Base-by-base conservation (phyloP, 179 eudicot genomes). In the Spergularia azorica region DNA sequence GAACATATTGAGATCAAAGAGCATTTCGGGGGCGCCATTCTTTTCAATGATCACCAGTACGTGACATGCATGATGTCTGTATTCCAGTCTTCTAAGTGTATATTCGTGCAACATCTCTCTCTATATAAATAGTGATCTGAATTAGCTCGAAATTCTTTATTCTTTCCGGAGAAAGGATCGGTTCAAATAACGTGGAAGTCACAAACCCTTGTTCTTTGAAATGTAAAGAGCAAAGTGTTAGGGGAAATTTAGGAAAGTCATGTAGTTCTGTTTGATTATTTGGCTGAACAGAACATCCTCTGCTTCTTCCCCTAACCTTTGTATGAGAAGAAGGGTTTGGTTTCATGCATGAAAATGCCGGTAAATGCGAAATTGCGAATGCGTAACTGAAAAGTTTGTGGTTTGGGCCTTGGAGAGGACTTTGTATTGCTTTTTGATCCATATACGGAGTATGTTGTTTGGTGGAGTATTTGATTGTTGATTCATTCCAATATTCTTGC, bases 1-100 rank as follows among this genome's bases (percentile, higher is more conserved):
- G 74, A 95, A 93, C 81, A 89, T 95, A 59, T 74, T 90, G 50
- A 83, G 92, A 80, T 83, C 92, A 2, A 91, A 87, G 87, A 88
- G 90, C 73, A 84, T 91, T 54, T 79, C 92, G 0, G 97, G 97
- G 50, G 87, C 86, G 10, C 97, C 97, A 26, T 88, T 78, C 83
- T 88, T 91, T 80, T 87, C 89, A 8, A 69, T 82, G 62, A 86
- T 80, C 43, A 70, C 48, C 58, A 75, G 79, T 67, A 71, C 77
- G 21, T 81, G 85, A 84, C 83, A 20, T 32, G 63, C 9, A 62
- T 43, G 38, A 4, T n/a, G 50, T 50, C 61, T 54, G 32, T 15
- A 63, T 1, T 58, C 26, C 2, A 15, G 6, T 58, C 17, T 41
- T n/a, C 73, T 59, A 6, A 67, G 72, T 67, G 65, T 67, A 67